Base-by-base conservation (phyloP, 1,284 basidiomycete genomes). In the Sutorius eximius region DNA sequence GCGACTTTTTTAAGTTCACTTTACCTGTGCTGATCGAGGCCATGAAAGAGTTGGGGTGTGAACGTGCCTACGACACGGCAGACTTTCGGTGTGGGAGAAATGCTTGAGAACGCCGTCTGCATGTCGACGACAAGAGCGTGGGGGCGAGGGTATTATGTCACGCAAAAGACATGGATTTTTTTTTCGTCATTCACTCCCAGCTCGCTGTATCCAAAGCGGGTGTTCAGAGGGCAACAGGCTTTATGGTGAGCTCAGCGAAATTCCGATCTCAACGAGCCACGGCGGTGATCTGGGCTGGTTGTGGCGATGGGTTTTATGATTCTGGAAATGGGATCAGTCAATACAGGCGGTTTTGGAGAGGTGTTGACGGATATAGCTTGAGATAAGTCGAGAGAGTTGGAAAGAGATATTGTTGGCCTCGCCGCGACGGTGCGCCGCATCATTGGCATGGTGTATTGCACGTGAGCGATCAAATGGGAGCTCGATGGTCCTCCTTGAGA, bases 91-190 rank as follows among this genome's bases (percentile, higher is more conserved):
- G 65, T 70, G 65, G 55, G 65, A 70, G 63, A 66, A 55, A 36
- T n/a, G 29, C 42, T 40, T 55, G 63, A 54, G 54, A 64, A 61
- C 58, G 62, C 65, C 59, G 64, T 68, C 54, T 50, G 55, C 62
- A 37, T 53, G 52, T 66, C 65, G 67, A 66, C 63, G 61, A 68
- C 55, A 48, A 56, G 44, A 59, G 51, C 37, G 11, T 37, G 43
- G 32, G 56, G 57, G 66, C 62, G 51, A 59, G 38, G 24, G 10
- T 32, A 59, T 67, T 67, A 69, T 71, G 65, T 70, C 65, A 69
- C 47, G 7, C 20, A 13, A n/a, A 24, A 36, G 51, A 45, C 22
- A 37, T 32, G 29, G 7, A 4, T 22, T 54, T 32, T 51, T 51
- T 59, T 45, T 53, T 42, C 41, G 29, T n/a, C 43, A 22, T 32